Evolutionary conservation across 2,329 filamentous ascomycete genomes (phyloP), one percentile per base, ranked within the genome.

Genomic region (Calonectria ilicicola): DNA sequence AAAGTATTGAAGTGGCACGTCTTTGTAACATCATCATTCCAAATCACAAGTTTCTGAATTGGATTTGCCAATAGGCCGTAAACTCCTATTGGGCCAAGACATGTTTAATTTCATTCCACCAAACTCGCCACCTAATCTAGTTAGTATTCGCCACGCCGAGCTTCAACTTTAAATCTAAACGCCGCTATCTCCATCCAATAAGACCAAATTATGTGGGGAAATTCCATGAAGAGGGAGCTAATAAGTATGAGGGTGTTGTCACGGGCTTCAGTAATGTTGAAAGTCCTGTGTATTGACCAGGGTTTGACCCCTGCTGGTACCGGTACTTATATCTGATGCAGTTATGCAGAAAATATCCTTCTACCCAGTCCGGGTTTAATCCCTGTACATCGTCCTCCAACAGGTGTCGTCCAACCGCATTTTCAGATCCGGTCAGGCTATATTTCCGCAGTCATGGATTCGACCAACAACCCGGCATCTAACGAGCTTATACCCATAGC

Each of bases 141-240:
- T 19, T 60, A 38, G 53, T 17, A 35, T 23, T 23, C 9, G 10
- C 44, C n/a, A 23, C 2, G 32, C 32, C 32, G 32, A 35, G 32
- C 32, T 35, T 35, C 12, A 21, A 53, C 26, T 53, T 53, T 53
- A 32, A 40, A 60, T 27, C 53, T 60, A 26, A 60, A 60, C 53
- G 35, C 53, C 53, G 53, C 19, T 60, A 60, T 60, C 53, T 60
- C 53, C 53, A 27, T 15, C 32, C 53, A 60, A 60, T 60, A 35
- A 21, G 7, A 10, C 35, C 53, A 23, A 60, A 7, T 40, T 19
- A 2, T 40, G 35, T 60, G 53, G 32, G 21, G 53, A 26, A 10
- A 17, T 9, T 40, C 2, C 3, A 23, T 23, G 6, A 12, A 8
- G 15, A 40, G 3, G 17, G 12, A 23, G 6, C 32, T 35, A 40